Percentiles rank a stretch among this genome's conserved stretches.
Conservation (phyloP, 331 rosid species). For the Erythrophleum ivorense region DNA sequence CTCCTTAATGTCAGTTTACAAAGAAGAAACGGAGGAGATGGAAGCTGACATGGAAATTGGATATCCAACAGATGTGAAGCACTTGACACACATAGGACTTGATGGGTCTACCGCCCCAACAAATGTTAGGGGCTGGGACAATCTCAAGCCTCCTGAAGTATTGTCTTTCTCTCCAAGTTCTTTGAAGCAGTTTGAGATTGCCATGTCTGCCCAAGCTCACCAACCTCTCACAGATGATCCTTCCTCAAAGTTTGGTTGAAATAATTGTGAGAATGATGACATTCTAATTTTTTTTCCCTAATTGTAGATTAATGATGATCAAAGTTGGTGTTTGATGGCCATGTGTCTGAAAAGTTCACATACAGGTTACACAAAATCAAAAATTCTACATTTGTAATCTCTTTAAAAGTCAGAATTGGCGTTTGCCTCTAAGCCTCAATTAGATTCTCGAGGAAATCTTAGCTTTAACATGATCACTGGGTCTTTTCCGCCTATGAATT, state of each 20-base stretch:
- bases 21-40: conserved; percentile 45
- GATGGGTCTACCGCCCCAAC: conserved; percentile 44
- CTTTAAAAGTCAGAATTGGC: background rate
- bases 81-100: conserved; percentile 52
- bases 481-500: background rate
- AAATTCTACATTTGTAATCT: background rate
- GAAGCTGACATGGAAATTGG: conserved; percentile 69
- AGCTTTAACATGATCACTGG: too few species aligned
- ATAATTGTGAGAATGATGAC: background rate
- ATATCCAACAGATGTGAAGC: conserved; percentile 54
- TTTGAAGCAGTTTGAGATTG: conserved; percentile 55
- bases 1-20: conserved; percentile 43
- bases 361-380: background rate
- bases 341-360: background rate
- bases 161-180: conserved; percentile 54
- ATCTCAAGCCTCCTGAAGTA: conserved; percentile 44
- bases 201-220: conserved; percentile 54
- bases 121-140: conserved; percentile 42
- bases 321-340: conserved; percentile 6
- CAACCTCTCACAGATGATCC: conserved; percentile 14
- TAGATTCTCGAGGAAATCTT: background rate
- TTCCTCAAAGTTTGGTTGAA: conserved; percentile 13
- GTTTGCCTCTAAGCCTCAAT: background rate
- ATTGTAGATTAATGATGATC: conserved; percentile 9
- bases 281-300: background rate